Percentiles rank a stretch among this genome's conserved stretches.
phyloP scores from a whole-genome alignment of 2,329 filamentous ascomycete genomes.

The Phaeosphaeria sp. region DNA sequence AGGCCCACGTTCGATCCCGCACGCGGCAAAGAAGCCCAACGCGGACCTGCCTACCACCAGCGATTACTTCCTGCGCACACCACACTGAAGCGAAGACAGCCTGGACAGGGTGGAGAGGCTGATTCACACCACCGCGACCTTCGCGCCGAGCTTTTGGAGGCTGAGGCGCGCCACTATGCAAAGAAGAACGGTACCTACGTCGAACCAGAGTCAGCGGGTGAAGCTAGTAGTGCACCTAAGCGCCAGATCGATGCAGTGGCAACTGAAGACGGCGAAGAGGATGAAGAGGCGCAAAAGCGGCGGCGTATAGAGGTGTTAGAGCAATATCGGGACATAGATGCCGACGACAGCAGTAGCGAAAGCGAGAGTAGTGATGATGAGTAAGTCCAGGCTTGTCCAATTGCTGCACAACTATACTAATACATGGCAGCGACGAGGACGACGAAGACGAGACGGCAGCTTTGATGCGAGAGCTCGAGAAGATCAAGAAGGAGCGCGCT shows the following conservation, averaged over 20 bases:
- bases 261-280: slow-evolving; percentile 59
- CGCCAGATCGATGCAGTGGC: slow-evolving; percentile 65
- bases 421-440: slow-evolving; percentile 50
- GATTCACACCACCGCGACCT: slow-evolving; percentile 78
- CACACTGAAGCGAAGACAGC: slow-evolving; percentile 79
- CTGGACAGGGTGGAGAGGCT: slow-evolving; percentile 86
- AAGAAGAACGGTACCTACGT: slow-evolving; percentile 74
- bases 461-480: slow-evolving; percentile 89
- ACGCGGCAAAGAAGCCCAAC: slow-evolving; percentile 91
- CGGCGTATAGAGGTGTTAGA: slow-evolving; percentile 76
- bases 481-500: slow-evolving; percentile 86
- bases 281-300: slow-evolving; percentile 80
- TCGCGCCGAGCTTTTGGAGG: slow-evolving; percentile 85
- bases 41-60: slow-evolving; percentile 94
- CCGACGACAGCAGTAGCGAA: slow-evolving; percentile 67
- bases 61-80: slow-evolving; percentile 93
- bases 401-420: slow-evolving; percentile 11
- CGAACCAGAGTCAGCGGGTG: slow-evolving; percentile 54
- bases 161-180: slow-evolving; percentile 85
- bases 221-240: slow-evolving; percentile 62
- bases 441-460: slow-evolving; percentile 84
- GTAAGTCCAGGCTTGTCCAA: slow-evolving; percentile 34
- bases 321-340: slow-evolving; percentile 87
- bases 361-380: slow-evolving; percentile 65
- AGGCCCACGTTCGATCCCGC: slow-evolving; percentile 97